Base-by-base conservation (phyloP, 2,329 filamentous ascomycete species). In the Aspergillus piperis region DNA sequence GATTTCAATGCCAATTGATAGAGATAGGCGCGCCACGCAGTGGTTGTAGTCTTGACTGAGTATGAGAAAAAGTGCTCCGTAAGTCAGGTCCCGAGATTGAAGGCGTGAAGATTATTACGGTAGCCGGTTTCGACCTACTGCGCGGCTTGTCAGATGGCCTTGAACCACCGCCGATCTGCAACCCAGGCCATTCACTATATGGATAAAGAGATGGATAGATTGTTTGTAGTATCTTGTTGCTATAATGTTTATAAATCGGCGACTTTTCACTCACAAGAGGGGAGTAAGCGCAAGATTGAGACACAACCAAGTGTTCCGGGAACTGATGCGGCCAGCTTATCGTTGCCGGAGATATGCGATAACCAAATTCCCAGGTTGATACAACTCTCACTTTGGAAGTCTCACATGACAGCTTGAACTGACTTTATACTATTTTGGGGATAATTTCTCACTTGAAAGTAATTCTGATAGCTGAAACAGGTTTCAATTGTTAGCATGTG, bases 61-160 rank as follows among this genome's bases (percentile, higher is more conserved):
- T 15, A 36, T 25, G 15, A 27, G 39, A n/a, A 44, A 42, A 42
- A 42, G 17, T 49, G 53, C 30, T 57, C 39, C n/a, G 54, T 54
- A 50, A 51, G 27, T 57, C 48, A 54, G 32, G 48, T 44, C 53
- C 53, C 64, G 65, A 68, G 62, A 68, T 67, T 58, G 51, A 51
- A 61, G 56, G 52, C 42, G 50, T 57, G 61, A 55, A 62, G 67
- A 70, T 71, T 69, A 66, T 69, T 74, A 68, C 71, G 71, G 71
- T 63, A 21, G 57, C 57, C 62, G 56, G 47, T 54, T 64, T 30
- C 32, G 23, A 51, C 71, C 71, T 58, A 23, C 48, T 42, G 54
- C 54, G 71, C 68, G 61, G 58, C 60, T 54, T 30, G 59, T 53
- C 51, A 23, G 13, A 32, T 59, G n/a, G 17, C 36, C 39, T 32